phyloP scores from a whole-genome alignment of 2,329 filamentous ascomycete species.

The Ciborinia camelliae region DNA sequence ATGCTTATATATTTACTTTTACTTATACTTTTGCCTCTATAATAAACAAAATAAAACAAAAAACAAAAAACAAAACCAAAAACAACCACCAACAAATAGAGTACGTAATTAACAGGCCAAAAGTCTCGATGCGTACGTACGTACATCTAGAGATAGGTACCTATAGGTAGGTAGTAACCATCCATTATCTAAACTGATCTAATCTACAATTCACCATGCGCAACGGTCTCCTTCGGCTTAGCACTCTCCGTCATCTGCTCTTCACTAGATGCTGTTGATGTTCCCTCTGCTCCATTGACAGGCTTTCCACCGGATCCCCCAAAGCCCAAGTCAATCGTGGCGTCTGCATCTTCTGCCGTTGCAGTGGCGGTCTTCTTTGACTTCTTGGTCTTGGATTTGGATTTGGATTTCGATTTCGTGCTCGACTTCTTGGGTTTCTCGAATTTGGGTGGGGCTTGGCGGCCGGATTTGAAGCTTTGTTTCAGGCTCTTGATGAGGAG shows the following conservation, averaged over 20 bases:
- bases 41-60: too few species aligned
- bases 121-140: too few species aligned
- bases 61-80: too few species aligned
- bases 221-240: constrained; percentile 19
- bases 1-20: too few species aligned
- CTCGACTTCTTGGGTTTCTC: constrained; percentile 33
- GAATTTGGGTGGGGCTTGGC: constrained; percentile 34
- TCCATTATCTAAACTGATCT: not conserved
- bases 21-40: too few species aligned
- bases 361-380: constrained; percentile 34
- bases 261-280: too few species aligned
- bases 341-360: constrained; percentile 35
- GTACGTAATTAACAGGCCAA: too few species aligned
- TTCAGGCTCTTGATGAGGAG: constrained; percentile 67
- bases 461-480: constrained; percentile 42
- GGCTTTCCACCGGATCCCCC: not conserved
- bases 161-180: not conserved
- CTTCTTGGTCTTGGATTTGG: constrained; percentile 40
- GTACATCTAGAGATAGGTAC: too few species aligned
- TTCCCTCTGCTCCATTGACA: constrained; percentile 21
- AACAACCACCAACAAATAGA: too few species aligned
- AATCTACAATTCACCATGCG: constrained; percentile 29
- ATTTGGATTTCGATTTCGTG: constrained; percentile 31
- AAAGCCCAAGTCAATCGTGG: constrained; percentile 43
- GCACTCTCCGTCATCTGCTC: constrained; percentile 51